Conservation (phyloP, 176 grass and related monocot genomes). For the Oryza coarctata region DNA sequence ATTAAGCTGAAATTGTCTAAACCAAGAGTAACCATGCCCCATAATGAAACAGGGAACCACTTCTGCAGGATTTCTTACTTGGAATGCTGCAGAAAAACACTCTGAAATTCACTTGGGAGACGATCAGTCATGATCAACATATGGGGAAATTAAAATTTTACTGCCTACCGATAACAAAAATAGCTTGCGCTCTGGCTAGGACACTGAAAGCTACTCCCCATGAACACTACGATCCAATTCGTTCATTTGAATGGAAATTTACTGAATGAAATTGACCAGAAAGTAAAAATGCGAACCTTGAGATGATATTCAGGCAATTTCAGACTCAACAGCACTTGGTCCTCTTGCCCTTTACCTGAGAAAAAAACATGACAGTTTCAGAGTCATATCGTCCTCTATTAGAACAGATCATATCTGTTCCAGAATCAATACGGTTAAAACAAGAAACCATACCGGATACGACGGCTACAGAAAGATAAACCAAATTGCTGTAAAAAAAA, state of each 20-base stretch:
- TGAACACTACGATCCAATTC: too few species aligned
- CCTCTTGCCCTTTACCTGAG: background rate
- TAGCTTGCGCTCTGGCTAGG: too few species aligned
- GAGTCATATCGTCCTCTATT: background rate
- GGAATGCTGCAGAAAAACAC: background rate
- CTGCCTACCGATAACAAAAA: too few species aligned
- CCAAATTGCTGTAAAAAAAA: too few species aligned
- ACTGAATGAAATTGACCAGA: background rate
- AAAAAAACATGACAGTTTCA: background rate
- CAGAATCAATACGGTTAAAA: background rate
- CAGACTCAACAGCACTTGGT: background rate
- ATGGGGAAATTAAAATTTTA: too few species aligned
- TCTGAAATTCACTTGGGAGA: background rate
- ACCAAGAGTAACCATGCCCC: background rate
- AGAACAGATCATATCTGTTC: background rate
- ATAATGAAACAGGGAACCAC: background rate
- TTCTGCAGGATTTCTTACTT: background rate
- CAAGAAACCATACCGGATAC: background rate
- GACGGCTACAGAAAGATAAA: background rate
- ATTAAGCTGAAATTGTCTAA: background rate
- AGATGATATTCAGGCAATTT: background rate
- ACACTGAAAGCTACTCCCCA: too few species aligned
- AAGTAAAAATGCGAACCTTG: background rate
- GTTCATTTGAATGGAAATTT: background rate
- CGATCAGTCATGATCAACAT: too few species aligned